Evolutionary conservation across 2,329 filamentous ascomycete genomes (phyloP), one percentile per base, ranked within the genome.

Genomic region (Rhynchosporium secalis): DNA sequence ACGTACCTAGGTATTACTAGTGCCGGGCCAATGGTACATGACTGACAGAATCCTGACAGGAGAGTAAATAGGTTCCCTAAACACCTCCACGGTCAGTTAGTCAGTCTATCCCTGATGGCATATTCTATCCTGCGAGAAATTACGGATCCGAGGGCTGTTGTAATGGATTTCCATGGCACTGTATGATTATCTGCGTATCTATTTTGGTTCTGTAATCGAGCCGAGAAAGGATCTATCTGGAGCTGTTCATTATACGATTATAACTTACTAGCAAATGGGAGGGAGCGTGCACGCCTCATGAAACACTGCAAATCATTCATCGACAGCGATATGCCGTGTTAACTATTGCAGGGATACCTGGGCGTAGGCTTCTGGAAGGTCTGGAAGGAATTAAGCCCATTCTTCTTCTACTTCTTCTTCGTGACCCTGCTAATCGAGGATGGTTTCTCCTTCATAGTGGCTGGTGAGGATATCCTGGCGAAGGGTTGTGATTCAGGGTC

Each of bases 51-150:
- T 20, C 20, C 20, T 52, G 49, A 52, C 49, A 52, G 49, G 49
- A 52, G 26, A 51, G 28, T 31, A 52, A 52, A 33, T 52, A 33
- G 49, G 49, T 52, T 52, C 49, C n/a, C 33, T 33, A 52, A 52
- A 20, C 31, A 52, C 38, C 49, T 33, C 49, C 49, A 52, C 31
- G 38, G 38, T 52, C 49, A 20, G 20, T 20, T 20, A 20, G 20
- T 20, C 1, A 1, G 20, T 20, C 20, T 20, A 20, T 20, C 20
- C 20, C 20, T 20, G 20, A 20, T 20, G 20, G 20, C 20, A 1
- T 20, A 20, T 20, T 20, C 20, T 20, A 20, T 20, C 20, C 20
- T 20, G 20, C 20, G 20, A 1, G 20, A 20, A 20, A 20, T 20
- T 20, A 20, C 20, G 20, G 20, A 20, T 20, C 20, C 20, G 20